These are phyloP conservation scores for Didymosphaeria variabile DNA, from an alignment of 2,329 filamentous ascomycete genomes.

Conservation along the genomic window DNA sequence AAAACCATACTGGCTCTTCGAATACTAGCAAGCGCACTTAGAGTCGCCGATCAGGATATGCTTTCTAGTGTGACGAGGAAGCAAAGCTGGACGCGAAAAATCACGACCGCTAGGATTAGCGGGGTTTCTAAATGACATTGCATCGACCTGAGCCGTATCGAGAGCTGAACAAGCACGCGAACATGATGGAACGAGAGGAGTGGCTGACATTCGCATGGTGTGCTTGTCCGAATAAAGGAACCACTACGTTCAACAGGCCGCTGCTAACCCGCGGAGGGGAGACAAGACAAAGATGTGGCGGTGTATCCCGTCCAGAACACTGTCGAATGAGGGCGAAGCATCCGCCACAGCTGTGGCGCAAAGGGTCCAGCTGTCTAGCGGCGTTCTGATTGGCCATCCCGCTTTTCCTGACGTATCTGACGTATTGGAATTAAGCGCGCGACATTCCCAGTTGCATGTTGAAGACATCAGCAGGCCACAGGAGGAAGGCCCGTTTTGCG, in stretches of 20 bases:
- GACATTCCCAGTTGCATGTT: constrained; percentile 18
- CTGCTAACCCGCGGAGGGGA: not conserved
- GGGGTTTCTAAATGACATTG: not conserved
- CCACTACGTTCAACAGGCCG: not conserved
- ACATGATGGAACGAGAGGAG: not conserved
- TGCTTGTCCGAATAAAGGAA: not conserved
- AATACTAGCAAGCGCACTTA: not conserved
- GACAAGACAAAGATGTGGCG: not conserved
- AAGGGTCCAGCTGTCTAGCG: too few species aligned
- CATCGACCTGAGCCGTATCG: not conserved
- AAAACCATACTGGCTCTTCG: not conserved
- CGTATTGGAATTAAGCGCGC: constrained; percentile 29
- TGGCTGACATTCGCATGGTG: not conserved
- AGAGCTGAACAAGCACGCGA: not conserved
- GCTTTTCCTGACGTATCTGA: constrained; percentile 15
- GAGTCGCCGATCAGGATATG: not conserved
- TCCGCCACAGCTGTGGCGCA: constrained; percentile 9
- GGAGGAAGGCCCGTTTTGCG: constrained; percentile 12
- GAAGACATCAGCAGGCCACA: constrained; percentile 16
- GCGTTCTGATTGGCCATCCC: not conserved
- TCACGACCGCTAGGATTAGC: constrained; percentile 12
- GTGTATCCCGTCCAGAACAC: not conserved
- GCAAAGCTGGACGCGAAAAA: constrained; percentile 1
- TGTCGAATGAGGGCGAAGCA: not conserved
- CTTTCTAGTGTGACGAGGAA: not conserved